Percentiles rank a stretch among this genome's conserved stretches.
Evolutionary conservation across 2,329 filamentous ascomycete genomes (phyloP).

Genomic region (Sarocladium kiliense): DNA sequence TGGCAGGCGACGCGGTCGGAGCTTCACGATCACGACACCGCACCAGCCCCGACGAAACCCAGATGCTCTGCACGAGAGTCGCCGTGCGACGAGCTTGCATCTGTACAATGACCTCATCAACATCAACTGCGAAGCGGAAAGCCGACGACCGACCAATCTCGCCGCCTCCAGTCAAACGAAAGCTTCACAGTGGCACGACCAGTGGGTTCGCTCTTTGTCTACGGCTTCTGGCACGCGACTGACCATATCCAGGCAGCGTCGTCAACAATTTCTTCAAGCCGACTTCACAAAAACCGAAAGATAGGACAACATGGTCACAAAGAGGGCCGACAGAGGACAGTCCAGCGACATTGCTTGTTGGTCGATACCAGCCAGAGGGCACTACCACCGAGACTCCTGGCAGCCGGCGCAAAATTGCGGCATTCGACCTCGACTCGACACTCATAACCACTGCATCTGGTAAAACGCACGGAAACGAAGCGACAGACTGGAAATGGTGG

Average conservation of each 20-base stretch:
- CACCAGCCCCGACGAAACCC: neutral
- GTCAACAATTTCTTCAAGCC: conserved; percentile 88
- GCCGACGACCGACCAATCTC: conserved; percentile 39
- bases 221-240: conserved; percentile 8
- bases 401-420: conserved; percentile 55
- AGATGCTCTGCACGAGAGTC: neutral
- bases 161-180: conserved; percentile 49
- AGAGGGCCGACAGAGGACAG: conserved; percentile 46
- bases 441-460: conserved; percentile 76
- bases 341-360: conserved; percentile 63
- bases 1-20: conserved; percentile 1
- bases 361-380: conserved; percentile 54
- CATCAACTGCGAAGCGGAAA: conserved; percentile 27
- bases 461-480: conserved; percentile 66
- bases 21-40: neutral
- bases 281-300: conserved; percentile 74
- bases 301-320: conserved; percentile 68
- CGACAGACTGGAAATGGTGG: conserved; percentile 95
- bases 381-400: conserved; percentile 19
- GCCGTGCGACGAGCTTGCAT: conserved; percentile 1
- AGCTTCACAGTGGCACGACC: conserved; percentile 45
- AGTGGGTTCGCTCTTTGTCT: conserved; percentile 28
- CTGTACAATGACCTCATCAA: conserved; percentile 19
- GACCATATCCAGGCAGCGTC: conserved; percentile 48
- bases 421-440: conserved; percentile 81